These are phyloP conservation scores for Chlamydomonas sp. DNA, from an alignment of 139 green algal species.

Conservation along the genomic window DNA sequence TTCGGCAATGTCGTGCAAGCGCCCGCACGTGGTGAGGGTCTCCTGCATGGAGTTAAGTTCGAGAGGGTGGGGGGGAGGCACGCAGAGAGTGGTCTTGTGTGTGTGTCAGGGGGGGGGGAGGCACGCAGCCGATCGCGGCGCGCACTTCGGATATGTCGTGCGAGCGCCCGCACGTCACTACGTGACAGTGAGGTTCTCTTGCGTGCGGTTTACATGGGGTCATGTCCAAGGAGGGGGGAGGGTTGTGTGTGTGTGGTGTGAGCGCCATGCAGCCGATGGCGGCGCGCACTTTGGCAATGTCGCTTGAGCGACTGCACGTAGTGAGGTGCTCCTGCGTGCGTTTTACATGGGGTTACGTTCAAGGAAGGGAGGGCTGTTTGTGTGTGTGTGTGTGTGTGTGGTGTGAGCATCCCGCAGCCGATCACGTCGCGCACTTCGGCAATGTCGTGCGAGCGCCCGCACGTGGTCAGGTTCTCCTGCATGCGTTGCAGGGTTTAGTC, in stretches of 20 bases:
- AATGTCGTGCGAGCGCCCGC: constrained; percentile 63
- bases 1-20: constrained; percentile 59
- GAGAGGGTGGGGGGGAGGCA: too few species aligned
- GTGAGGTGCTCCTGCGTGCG: constrained; percentile 42
- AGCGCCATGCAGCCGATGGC: constrained; percentile 62
- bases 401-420: constrained; percentile 42
- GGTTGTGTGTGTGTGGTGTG: background rate
- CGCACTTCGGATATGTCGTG: too few species aligned
- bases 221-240: background rate
- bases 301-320: constrained; percentile 63
- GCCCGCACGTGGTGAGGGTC: constrained; percentile 58
- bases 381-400: background rate
- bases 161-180: too few species aligned
- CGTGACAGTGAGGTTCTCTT: too few species aligned
- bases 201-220: background rate
- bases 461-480: constrained; percentile 58
- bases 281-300: constrained; percentile 48
- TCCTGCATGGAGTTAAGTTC: constrained; percentile 42
- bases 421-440: constrained; percentile 63
- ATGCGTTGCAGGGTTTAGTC: background rate
- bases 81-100: too few species aligned
- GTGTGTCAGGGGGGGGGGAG: too few species aligned
- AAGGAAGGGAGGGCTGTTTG: background rate
- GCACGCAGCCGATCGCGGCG: too few species aligned
- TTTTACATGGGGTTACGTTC: background rate